Conservation (phyloP, 306 rosid genomes). For the Acacia crassicarpa region DNA sequence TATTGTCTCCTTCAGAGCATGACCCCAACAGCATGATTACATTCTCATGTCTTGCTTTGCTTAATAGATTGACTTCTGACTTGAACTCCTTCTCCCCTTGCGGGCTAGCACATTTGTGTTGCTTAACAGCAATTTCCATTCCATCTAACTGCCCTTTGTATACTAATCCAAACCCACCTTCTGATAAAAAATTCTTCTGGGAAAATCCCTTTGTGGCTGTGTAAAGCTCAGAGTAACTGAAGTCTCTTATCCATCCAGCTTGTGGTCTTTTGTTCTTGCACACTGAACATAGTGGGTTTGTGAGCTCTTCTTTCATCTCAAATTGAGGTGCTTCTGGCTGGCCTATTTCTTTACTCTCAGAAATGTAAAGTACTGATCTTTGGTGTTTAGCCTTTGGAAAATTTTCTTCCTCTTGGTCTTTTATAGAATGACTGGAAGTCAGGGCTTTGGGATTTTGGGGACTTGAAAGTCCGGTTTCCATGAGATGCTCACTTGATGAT, state of each 20-base stretch:
- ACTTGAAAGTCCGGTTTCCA: conserved; percentile 24
- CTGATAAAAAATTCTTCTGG: conserved; percentile 57
- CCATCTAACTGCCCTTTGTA: conserved; percentile 61
- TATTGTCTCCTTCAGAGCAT: conserved; percentile 63
- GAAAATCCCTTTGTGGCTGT: conserved; percentile 67
- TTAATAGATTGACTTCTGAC: conserved; percentile 70
- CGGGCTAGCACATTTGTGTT: conserved; percentile 57
- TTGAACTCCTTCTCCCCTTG: conserved; percentile 88
- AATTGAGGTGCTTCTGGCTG: conserved; percentile 22
- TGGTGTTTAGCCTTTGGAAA: conserved; percentile 26
- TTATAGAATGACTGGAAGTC: background rate
- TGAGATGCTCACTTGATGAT: conserved; percentile 36
- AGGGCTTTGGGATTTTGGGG: conserved; percentile 15
- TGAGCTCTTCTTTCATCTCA: conserved; percentile 38
- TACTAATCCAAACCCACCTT: conserved; percentile 90
- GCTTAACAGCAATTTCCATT: conserved; percentile 75
- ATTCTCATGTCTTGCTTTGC: conserved; percentile 85
- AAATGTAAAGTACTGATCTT: conserved; percentile 36
- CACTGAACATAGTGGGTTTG: conserved; percentile 45
- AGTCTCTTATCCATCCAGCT: conserved; percentile 58
- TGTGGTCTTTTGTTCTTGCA: conserved; percentile 66
- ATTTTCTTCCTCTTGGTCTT: conserved; percentile 25
- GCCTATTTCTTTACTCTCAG: conserved; percentile 25
- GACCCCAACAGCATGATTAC: conserved; percentile 79
- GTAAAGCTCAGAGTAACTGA: conserved; percentile 55